Conservation (phyloP, 768 basidiomycete species). For the Pleurotus eryngii region DNA sequence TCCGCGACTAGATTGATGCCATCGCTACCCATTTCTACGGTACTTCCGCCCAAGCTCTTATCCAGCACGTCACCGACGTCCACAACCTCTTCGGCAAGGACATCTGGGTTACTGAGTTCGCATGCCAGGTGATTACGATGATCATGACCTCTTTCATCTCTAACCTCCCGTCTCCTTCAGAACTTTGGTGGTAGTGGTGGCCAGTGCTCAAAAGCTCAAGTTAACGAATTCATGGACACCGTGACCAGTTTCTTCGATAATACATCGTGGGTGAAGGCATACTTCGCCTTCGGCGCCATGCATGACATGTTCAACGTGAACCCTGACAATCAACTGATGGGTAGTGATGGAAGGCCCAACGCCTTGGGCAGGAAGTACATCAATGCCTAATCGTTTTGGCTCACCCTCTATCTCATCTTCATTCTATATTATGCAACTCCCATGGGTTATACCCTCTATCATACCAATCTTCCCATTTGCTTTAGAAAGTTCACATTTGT, state of each 20-base stretch:
- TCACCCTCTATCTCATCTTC: neutral
- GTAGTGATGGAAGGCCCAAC: slow-evolving; percentile 41
- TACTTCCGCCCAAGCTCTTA: slow-evolving; percentile 41
- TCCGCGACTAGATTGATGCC: slow-evolving; percentile 42
- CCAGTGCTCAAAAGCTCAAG: slow-evolving; percentile 31
- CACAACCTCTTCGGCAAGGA: slow-evolving; percentile 38
- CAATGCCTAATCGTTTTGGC: slow-evolving; percentile 14
- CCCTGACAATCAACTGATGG: slow-evolving; percentile 50
- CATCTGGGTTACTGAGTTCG: slow-evolving; percentile 71
- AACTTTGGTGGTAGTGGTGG: slow-evolving; percentile 44
- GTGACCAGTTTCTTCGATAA: slow-evolving; percentile 34
- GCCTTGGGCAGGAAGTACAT: slow-evolving; percentile 51
- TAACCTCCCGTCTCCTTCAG: slow-evolving; percentile 25
- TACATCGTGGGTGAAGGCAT: slow-evolving; percentile 30
- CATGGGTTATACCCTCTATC: slow-evolving; percentile 8
- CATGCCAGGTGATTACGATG: slow-evolving; percentile 46
- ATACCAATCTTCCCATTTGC: neutral
- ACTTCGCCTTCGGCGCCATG: slow-evolving; percentile 66
- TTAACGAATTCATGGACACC: slow-evolving; percentile 37
- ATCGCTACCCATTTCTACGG: slow-evolving; percentile 74
- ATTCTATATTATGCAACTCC: slow-evolving; percentile 1
- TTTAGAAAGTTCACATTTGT: slow-evolving; percentile 1
- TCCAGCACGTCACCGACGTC: slow-evolving; percentile 45
- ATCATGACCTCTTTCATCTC: neutral
- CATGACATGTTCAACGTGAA: slow-evolving; percentile 55